Evolutionary conservation across 129 eudicot genomes (phyloP), one percentile per base, ranked within the genome.

Genomic region (Gnaphalium uliginosum): DNA sequence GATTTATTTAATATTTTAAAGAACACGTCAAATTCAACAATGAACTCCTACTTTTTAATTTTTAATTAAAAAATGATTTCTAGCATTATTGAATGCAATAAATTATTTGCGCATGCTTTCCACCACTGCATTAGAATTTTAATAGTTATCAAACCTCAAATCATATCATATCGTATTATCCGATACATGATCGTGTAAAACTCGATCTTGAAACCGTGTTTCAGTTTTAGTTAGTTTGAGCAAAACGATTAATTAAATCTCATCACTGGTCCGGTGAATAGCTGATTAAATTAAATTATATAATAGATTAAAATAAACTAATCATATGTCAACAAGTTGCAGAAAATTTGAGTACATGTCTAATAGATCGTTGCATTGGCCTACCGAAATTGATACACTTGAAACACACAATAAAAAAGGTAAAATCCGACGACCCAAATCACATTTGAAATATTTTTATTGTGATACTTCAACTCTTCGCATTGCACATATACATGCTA

Each of bases 71-170:
- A 8, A 48, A 71, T 61, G 8, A 29, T 19, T 58, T 29, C 9
- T n/a, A 23, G 8, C 2, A 62, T 62, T 32, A 70, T 50, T 30
- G 22, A 61, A 27, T 9, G 21, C 41, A 78, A 60, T 78, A 48
- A 46, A 60, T 22, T 29, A 78, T 60, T 50, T 62, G 65, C 77
- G 77, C 72, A 62, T 71, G 66, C 72, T 61, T 70, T 61, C 25
- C 33, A 25, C 54, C 25, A 43, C 37, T 50, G 7, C 66, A 43
- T 43, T 59, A 19, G 11, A 59, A 68, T 62, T 30, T 46, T 68
- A 39, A 37, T 73, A 43, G 13, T 43, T 10, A 2, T 0, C 5
- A 3, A 43, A 43, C 51, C 17, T 60, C 35, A 23, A 11, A 61
- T 61, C 35, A 76, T 67, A 53, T 75, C 51, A 50, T 23, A 53